Evolutionary conservation across 345 rosid genomes (phyloP).

Genomic region (Citrus hindsii): DNA sequence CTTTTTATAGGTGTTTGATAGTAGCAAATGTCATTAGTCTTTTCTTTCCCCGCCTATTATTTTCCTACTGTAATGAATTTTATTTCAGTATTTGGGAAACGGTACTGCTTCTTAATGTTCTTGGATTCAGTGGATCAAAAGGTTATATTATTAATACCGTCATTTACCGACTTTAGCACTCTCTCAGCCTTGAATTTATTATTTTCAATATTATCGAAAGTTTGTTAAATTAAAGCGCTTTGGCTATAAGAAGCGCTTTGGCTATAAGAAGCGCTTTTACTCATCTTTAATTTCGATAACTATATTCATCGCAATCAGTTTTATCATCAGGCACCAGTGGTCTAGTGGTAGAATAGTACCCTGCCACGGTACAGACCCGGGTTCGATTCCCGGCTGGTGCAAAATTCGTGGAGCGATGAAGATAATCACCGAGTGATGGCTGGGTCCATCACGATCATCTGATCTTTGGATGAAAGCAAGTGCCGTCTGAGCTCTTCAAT

Average conservation of each 20-base stretch:
- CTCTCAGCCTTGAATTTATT: too few relatives aligned
- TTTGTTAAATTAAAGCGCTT: too few relatives aligned
- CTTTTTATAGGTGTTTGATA: conserved; percentile 6
- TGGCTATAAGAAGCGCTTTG: too few relatives aligned
- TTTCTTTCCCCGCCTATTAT: not conserved
- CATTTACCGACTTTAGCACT: too few relatives aligned
- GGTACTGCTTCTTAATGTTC: not conserved
- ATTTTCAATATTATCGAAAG: too few relatives aligned
- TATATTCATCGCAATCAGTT: too few relatives aligned
- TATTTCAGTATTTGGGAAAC: not conserved
- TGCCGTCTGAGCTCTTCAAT: conserved; percentile 5
- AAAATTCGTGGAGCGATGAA: not conserved
- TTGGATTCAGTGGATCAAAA: not conserved
- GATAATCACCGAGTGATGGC: not conserved
- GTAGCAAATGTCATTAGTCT: not conserved
- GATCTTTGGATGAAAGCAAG: not conserved
- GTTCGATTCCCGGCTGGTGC: conserved; percentile 61
- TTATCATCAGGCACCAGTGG: conserved; percentile 26
- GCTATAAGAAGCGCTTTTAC: too few relatives aligned
- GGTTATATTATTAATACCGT: too few relatives aligned
- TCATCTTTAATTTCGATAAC: too few relatives aligned
- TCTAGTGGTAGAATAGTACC: conserved; percentile 57
- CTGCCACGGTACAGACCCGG: conserved; percentile 55
- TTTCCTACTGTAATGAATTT: not conserved
- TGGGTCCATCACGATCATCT: not conserved